Conservation (phyloP, 2,329 filamentous ascomycete genomes). For the Penicillium sp. region DNA sequence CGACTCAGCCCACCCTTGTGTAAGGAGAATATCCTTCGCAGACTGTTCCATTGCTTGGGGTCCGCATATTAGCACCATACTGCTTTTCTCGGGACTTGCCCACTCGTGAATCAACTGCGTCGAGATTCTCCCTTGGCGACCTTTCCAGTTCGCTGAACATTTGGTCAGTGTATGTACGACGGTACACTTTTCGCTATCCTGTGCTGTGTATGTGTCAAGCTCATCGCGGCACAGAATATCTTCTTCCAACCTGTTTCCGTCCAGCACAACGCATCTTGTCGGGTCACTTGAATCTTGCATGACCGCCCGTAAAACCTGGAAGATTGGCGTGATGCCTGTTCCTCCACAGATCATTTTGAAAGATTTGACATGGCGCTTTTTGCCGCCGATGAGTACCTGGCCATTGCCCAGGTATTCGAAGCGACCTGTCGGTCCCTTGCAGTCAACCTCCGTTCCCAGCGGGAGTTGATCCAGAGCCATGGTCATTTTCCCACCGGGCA, state of each 20-base stretch:
- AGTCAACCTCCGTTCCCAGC: conserved; percentile 66
- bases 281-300: conserved; percentile 57
- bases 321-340: conserved; percentile 88
- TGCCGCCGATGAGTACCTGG: conserved; percentile 54
- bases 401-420: conserved; percentile 73
- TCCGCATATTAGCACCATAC: conserved; percentile 71
- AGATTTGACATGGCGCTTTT: conserved; percentile 52
- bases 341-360: conserved; percentile 87
- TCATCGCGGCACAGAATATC: conserved; percentile 78
- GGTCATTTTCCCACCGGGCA: conserved; percentile 72
- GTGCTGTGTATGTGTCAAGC: conserved; percentile 57
- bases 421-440: conserved; percentile 83
- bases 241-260: conserved; percentile 69
- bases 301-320: conserved; percentile 71
- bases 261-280: conserved; percentile 65
- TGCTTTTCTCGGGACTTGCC: conserved; percentile 43
- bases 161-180: conserved; percentile 65
- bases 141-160: conserved; percentile 60
- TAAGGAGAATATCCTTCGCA: conserved; percentile 51
- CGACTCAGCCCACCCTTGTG: conserved; percentile 64
- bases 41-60: conserved; percentile 68
- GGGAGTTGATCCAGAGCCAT: conserved; percentile 68
- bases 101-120: conserved; percentile 57
- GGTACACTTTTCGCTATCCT: conserved; percentile 51
- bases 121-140: conserved; percentile 62